Base-by-base conservation (phyloP, 192 early-diverging fungal species). In the Coemansia pectinata region DNA sequence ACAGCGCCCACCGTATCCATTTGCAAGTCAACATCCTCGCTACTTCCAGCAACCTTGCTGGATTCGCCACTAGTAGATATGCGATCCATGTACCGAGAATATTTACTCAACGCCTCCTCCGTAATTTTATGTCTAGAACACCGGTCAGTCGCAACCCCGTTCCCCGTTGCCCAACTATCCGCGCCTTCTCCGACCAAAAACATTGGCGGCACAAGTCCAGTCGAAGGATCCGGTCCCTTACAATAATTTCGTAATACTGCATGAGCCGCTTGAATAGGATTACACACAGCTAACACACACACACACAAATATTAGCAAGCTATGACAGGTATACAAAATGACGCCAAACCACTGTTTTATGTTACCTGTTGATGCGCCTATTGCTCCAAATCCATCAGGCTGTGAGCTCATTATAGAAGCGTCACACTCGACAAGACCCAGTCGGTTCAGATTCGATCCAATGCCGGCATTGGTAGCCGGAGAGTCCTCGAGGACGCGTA, bases 1-100 rank as follows among this genome's bases (percentile, higher is more conserved):
- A 97, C 88, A 0, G 92, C 93, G 0, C 95, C 95, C 3, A 97
- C 94, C n/a, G 95, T 97, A 63, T 97, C 95, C 44, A 88, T 79
- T 17, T 85, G 17, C 33, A 70, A 1, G 25, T 65, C 72, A 1
- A 58, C 29, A 1, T 69, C 57, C 25, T 68, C 65, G 1, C 27
- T 33, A 7, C 15, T 39, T 1, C 25, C 60, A 12, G 2, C n/a
- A 36, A 15, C 36, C n/a, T 23, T 21, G 27, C 15, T 27, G 2
- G 48, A 21, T 9, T 47, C 31, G 27, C n/a, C 19, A 10, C 19
- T 7, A 21, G 50, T 3, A 11, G 29, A 58, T 63, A 48, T 50
- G 7, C 36, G 52, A 19, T 65, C 63, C 71, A 76, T 67, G 29
- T 79, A 72, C 29, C 48, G 29, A 4, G 69, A n/a, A 40, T 85